phyloP scores from a whole-genome alignment of 805 yeast species.

The Debaryomyces hansenii region DNA sequence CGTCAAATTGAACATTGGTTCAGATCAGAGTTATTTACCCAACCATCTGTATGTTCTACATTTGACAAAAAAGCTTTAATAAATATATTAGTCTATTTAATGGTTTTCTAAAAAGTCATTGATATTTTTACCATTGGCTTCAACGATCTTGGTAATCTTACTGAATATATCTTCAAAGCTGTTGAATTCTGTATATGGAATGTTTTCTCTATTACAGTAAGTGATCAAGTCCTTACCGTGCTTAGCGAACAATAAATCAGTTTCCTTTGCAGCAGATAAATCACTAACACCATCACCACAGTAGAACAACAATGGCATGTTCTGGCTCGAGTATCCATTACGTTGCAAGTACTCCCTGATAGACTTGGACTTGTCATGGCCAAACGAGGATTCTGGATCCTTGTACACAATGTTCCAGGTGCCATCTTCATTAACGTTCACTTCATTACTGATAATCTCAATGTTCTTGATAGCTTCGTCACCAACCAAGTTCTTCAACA shows the following conservation, averaged over 20 bases:
- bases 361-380: constrained; percentile 91
- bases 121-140: constrained; percentile 20
- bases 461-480: constrained; percentile 68
- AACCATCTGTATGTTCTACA: too few relatives aligned
- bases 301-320: constrained; percentile 71
- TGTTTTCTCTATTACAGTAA: constrained; percentile 75
- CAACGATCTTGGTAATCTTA: constrained; percentile 57
- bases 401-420: constrained; percentile 84
- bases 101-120: constrained; percentile 24
- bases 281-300: constrained; percentile 99
- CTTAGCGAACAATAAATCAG: constrained; percentile 91
- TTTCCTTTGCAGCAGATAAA: constrained; percentile 91
- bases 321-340: constrained; percentile 27
- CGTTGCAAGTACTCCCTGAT: constrained; percentile 51
- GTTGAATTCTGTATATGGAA: constrained; percentile 83
- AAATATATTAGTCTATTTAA: not conserved
- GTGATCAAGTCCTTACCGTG: constrained; percentile 86
- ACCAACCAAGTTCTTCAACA: constrained; percentile 75
- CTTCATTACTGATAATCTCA: constrained; percentile 81
- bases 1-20: too few relatives aligned
- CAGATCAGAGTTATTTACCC: too few relatives aligned
- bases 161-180: constrained; percentile 70
- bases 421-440: constrained; percentile 51
- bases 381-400: constrained; percentile 79
- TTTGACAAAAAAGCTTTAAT: not conserved